These are phyloP conservation scores for Aspergillus wentii DNA, from an alignment of 495 filamentous ascomycete species.

Conservation along the genomic window DNA sequence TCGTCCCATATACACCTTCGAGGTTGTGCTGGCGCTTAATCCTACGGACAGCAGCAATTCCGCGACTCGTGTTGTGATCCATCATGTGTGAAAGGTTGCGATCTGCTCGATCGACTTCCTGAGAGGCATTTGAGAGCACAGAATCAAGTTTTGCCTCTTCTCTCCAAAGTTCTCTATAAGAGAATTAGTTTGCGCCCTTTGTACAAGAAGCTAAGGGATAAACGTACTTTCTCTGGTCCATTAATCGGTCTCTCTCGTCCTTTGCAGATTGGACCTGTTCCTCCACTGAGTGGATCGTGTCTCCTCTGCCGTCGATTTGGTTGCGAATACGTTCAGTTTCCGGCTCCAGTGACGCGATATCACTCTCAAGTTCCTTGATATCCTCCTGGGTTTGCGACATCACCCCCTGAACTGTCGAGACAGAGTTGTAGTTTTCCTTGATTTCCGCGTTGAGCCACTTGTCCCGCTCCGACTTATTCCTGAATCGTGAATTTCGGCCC, in stretches of 20 bases:
- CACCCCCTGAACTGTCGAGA: constrained; percentile 77
- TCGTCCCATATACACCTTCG: constrained; percentile 84
- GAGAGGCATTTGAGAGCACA: constrained; percentile 64
- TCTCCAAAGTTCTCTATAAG: constrained; percentile 64
- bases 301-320: constrained; percentile 72
- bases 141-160: constrained; percentile 84
- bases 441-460: constrained; percentile 76
- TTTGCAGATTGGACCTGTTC: constrained; percentile 73
- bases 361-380: constrained; percentile 65
- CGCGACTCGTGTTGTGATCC: constrained; percentile 80
- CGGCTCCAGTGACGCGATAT: constrained; percentile 65
- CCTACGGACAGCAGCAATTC: constrained; percentile 73
- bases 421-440: constrained; percentile 67
- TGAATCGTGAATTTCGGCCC: constrained; percentile 82
- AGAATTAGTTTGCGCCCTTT: constrained; percentile 10
- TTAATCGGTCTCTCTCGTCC: constrained; percentile 71
- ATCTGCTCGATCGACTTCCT: constrained; percentile 72
- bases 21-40: constrained; percentile 74
- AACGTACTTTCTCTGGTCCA: constrained; percentile 76
- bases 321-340: constrained; percentile 67
- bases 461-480: constrained; percentile 83
- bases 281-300: constrained; percentile 62
- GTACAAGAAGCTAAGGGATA: background rate
- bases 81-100: constrained; percentile 74
- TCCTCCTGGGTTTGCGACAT: constrained; percentile 80